These are phyloP conservation scores for Termitomyces sp. DNA, from an alignment of 768 basidiomycete species.

Conservation along the genomic window DNA sequence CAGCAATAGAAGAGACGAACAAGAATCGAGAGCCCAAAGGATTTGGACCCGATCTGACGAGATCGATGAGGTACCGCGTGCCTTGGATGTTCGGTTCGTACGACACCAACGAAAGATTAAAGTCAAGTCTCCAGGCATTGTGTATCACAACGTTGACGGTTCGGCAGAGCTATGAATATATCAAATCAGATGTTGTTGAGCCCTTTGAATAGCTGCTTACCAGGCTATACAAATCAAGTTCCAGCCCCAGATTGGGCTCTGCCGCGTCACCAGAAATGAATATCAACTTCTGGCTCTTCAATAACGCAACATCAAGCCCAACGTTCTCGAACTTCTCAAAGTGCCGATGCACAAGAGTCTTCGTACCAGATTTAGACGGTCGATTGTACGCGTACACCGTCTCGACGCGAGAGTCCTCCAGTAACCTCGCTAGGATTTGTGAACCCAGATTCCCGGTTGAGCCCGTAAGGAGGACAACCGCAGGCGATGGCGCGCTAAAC, in stretches of 20 bases:
- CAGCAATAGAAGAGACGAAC: slow-evolving; percentile 32
- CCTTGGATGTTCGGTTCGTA: slow-evolving; percentile 35
- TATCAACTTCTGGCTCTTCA: slow-evolving; percentile 15
- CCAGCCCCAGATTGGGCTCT: slow-evolving; percentile 14
- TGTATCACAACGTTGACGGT: slow-evolving; percentile 29
- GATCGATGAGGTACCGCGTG: slow-evolving; percentile 29
- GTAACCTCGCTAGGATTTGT: slow-evolving; percentile 19
- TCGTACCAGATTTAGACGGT: background rate
- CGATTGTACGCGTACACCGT: slow-evolving; percentile 36
- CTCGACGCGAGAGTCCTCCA: slow-evolving; percentile 33
- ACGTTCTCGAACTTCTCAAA: slow-evolving; percentile 14
- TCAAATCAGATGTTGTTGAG: background rate
- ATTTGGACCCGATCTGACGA: slow-evolving; percentile 21
- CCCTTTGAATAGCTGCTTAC: background rate
- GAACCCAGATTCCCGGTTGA: slow-evolving; percentile 26
- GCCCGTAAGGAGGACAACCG: slow-evolving; percentile 23
- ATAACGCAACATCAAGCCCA: slow-evolving; percentile 16
- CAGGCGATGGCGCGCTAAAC: background rate
- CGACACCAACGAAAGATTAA: slow-evolving; percentile 34
- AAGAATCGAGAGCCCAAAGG: slow-evolving; percentile 20
- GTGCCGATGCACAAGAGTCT: slow-evolving; percentile 16
- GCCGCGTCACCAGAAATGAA: slow-evolving; percentile 19
- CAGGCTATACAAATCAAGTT: slow-evolving; percentile 2
- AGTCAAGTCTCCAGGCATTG: slow-evolving; percentile 40
- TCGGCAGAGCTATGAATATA: slow-evolving; percentile 20